phyloP scores from a whole-genome alignment of 2,329 filamentous ascomycete genomes.

The Arthrobotrys pseudoclavata region DNA sequence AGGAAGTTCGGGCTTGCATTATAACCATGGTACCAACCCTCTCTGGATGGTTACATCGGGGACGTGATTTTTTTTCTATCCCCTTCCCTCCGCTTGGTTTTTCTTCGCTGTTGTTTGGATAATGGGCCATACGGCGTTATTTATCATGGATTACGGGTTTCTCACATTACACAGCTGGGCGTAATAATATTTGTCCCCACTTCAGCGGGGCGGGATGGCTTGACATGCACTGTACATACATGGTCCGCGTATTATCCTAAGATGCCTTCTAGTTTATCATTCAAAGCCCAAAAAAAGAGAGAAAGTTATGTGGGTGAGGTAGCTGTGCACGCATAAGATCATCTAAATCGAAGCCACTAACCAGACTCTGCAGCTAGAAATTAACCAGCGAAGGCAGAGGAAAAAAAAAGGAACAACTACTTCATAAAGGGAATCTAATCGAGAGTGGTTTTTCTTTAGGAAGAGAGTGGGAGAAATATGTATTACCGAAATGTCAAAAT shows the following conservation, averaged over 20 bases:
- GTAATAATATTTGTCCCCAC: conserved; percentile 25
- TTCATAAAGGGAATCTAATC: background rate
- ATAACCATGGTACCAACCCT: conserved; percentile 1
- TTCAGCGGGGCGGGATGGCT: conserved; percentile 28
- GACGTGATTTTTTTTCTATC: background rate
- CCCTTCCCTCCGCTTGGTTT: background rate
- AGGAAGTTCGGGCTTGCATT: conserved; percentile 28
- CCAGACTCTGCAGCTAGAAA: background rate
- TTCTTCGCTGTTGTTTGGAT: conserved; percentile 19
- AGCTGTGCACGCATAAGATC: conserved; percentile 6
- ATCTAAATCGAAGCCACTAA: conserved; percentile 4
- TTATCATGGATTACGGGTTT: conserved; percentile 44
- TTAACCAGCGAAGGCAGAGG: background rate
- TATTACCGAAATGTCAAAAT: conserved; percentile 53
- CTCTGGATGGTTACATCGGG: conserved; percentile 27
- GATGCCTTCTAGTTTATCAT: background rate
- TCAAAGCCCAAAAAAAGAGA: background rate
- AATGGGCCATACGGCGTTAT: conserved; percentile 42
- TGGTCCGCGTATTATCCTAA: conserved; percentile 19
- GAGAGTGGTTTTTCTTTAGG: background rate
- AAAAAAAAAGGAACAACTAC: background rate
- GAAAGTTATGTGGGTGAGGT: background rate
- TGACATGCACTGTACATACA: conserved; percentile 7
- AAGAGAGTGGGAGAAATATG: background rate
- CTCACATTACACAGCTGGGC: conserved; percentile 25